These are phyloP conservation scores for Pestalotiopsis sp. DNA, from an alignment of 2,329 filamentous ascomycete species.

Conservation along the genomic window DNA sequence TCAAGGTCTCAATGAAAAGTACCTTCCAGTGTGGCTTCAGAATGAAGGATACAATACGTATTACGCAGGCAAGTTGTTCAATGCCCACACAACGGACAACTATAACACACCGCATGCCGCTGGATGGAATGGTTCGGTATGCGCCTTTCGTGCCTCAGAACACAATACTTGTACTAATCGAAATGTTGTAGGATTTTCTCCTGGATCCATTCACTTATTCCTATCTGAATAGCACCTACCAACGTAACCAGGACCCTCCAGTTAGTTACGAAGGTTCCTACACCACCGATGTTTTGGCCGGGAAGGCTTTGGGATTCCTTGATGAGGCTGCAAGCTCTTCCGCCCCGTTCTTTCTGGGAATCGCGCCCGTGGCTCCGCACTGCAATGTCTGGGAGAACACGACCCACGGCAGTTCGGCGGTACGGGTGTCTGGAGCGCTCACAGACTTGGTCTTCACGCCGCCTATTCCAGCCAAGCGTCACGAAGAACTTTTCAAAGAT, in stretches of 20 bases:
- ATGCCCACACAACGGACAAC: conserved; percentile 43
- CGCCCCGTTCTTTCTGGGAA: conserved; percentile 60
- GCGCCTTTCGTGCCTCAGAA: too few relatives aligned
- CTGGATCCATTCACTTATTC: conserved; percentile 65
- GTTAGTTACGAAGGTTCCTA: conserved; percentile 57
- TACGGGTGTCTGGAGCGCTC: conserved; percentile 42
- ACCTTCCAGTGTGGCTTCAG: conserved; percentile 59
- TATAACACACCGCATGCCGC: conserved; percentile 45
- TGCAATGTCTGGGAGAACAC: conserved; percentile 29
- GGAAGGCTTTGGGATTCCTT: conserved; percentile 41
- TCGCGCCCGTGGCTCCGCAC: conserved; percentile 63
- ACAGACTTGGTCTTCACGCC: too few relatives aligned
- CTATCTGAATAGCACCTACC: conserved; percentile 63
- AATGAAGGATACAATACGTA: conserved; percentile 58
- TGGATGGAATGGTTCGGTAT: conserved; percentile 36
- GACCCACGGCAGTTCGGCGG: neutral
- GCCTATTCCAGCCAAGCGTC: conserved; percentile 47
- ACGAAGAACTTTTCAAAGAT: conserved; percentile 61
- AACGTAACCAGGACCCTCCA: conserved; percentile 56
- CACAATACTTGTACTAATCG: too few relatives aligned
- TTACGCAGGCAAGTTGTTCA: conserved; percentile 60
- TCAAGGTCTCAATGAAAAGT: conserved; percentile 55
- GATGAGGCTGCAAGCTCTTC: conserved; percentile 27
- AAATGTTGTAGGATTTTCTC: conserved; percentile 37
- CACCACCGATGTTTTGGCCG: conserved; percentile 51